Conservation (phyloP, 306 rosid genomes). For the Lathyrus aphaca region DNA sequence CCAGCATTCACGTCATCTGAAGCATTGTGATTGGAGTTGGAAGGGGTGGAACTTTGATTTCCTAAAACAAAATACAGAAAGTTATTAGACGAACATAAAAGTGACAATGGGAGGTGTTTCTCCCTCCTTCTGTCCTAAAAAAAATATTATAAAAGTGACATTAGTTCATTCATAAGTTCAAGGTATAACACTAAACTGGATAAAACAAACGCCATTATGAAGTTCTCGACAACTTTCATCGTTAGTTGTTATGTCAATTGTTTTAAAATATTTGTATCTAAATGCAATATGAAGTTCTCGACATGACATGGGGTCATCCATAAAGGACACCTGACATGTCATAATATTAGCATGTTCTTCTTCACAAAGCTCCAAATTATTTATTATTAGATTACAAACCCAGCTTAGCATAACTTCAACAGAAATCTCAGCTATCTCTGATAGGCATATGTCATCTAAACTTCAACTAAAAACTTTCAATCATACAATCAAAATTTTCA, state of each 20-base stretch:
- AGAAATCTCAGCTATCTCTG: conserved; percentile 17
- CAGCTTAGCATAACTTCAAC: conserved; percentile 2
- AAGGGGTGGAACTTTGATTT: conserved; percentile 56
- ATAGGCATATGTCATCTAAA: conserved; percentile 6
- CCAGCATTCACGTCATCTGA: conserved; percentile 73
- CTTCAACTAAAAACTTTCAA: background rate
- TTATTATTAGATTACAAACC: conserved; percentile 7
- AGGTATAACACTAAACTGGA: conserved; percentile 24
- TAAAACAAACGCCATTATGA: conserved; percentile 10
- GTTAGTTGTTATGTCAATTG: conserved; percentile 11
- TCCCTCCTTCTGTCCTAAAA: background rate
- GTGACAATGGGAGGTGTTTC: background rate
- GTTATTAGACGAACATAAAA: conserved; percentile 25
- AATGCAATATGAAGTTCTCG: conserved; percentile 25
- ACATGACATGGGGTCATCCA: conserved; percentile 6
- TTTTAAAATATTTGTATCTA: conserved; percentile 11
- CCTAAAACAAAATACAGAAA: conserved; percentile 50
- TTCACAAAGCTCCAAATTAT: conserved; percentile 24
- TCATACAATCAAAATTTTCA: background rate
- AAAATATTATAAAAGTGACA: conserved; percentile 14
- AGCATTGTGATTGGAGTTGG: conserved; percentile 49
- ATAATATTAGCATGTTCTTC: background rate
- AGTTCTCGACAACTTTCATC: background rate
- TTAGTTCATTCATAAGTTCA: conserved; percentile 12
- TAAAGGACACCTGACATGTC: conserved; percentile 7